These are phyloP conservation scores for Halenospora varia DNA, from an alignment of 495 filamentous ascomycete species.

Conservation along the genomic window DNA sequence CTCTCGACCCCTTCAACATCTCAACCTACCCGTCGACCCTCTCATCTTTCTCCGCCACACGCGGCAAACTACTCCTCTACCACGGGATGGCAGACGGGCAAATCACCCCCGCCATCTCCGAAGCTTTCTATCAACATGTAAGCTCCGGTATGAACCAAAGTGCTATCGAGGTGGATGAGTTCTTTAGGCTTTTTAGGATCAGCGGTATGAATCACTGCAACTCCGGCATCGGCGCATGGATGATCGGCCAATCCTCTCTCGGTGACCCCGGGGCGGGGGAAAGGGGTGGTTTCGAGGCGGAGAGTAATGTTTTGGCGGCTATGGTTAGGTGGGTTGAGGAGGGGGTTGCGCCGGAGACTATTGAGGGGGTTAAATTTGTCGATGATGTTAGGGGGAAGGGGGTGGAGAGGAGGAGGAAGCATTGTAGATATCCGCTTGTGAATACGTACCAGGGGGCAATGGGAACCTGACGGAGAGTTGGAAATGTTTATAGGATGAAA, in stretches of 20 bases:
- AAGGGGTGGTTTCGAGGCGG: slow-evolving; percentile 22
- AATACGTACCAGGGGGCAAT: slow-evolving; percentile 12
- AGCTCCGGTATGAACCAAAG: slow-evolving; percentile 37
- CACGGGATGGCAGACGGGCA: slow-evolving; percentile 42
- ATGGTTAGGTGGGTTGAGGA: slow-evolving; percentile 61
- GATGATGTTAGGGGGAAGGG: slow-evolving; percentile 30
- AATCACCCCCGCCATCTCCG: slow-evolving; percentile 32
- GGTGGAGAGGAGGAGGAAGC: slow-evolving; percentile 30
- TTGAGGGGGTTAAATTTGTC: slow-evolving; percentile 49
- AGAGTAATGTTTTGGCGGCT: slow-evolving; percentile 46
- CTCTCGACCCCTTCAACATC: slow-evolving; percentile 33
- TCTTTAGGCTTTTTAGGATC: slow-evolving; percentile 58
- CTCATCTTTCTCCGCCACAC: slow-evolving; percentile 28
- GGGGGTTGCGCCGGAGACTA: slow-evolving; percentile 47
- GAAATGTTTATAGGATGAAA: slow-evolving; percentile 21
- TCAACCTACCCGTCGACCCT: slow-evolving; percentile 36
- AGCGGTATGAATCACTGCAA: slow-evolving; percentile 45
- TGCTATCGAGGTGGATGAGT: slow-evolving; percentile 44
- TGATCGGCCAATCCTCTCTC: slow-evolving; percentile 42
- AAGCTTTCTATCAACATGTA: slow-evolving; percentile 38
- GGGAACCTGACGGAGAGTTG: slow-evolving; percentile 9
- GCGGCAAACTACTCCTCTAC: slow-evolving; percentile 43
- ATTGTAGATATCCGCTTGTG: slow-evolving; percentile 32
- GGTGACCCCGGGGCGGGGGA: slow-evolving; percentile 10
- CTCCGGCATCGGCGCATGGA: slow-evolving; percentile 48